Evolutionary conservation across 2,329 filamentous ascomycete genomes (phyloP).

Genomic region (Colletotrichum cereale): DNA sequence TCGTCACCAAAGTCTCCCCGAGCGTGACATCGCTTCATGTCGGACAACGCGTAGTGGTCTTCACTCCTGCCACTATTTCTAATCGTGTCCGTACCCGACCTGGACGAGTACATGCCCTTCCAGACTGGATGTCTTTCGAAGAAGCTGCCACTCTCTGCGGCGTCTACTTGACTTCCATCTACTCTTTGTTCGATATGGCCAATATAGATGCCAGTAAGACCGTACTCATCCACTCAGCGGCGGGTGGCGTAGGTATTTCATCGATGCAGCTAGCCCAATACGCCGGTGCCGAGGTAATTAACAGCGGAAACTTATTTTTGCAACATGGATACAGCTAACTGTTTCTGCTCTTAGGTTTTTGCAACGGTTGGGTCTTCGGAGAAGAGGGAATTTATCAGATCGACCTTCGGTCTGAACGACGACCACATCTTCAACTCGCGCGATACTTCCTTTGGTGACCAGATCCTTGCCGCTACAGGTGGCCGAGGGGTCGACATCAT

Average conservation of each 20-base stretch:
- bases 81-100: slow-evolving; percentile 32
- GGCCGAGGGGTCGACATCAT: slow-evolving; percentile 46
- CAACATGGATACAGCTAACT: no score
- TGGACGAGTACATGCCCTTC: slow-evolving; percentile 13
- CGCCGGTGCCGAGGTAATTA: slow-evolving; percentile 42
- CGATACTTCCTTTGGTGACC: slow-evolving; percentile 43
- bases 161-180: slow-evolving; percentile 13
- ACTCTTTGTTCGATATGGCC: slow-evolving; percentile 46
- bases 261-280: slow-evolving; percentile 39
- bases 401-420: slow-evolving; percentile 45
- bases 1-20: neutral
- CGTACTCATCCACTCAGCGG: slow-evolving; percentile 44
- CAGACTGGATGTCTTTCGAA: slow-evolving; percentile 7
- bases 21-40: neutral
- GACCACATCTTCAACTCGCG: slow-evolving; percentile 47
- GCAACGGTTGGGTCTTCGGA: slow-evolving; percentile 46
- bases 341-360: slow-evolving; percentile 32
- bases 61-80: slow-evolving; percentile 16
- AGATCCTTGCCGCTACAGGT: slow-evolving; percentile 42
- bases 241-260: slow-evolving; percentile 42
- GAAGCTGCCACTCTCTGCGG: slow-evolving; percentile 18
- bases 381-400: slow-evolving; percentile 45
- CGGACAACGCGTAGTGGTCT: neutral
- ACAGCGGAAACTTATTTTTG: no score
- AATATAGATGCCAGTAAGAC: slow-evolving; percentile 43